These are phyloP conservation scores for Lophium mytilinum DNA, from an alignment of 495 filamentous ascomycete species.

Conservation along the genomic window DNA sequence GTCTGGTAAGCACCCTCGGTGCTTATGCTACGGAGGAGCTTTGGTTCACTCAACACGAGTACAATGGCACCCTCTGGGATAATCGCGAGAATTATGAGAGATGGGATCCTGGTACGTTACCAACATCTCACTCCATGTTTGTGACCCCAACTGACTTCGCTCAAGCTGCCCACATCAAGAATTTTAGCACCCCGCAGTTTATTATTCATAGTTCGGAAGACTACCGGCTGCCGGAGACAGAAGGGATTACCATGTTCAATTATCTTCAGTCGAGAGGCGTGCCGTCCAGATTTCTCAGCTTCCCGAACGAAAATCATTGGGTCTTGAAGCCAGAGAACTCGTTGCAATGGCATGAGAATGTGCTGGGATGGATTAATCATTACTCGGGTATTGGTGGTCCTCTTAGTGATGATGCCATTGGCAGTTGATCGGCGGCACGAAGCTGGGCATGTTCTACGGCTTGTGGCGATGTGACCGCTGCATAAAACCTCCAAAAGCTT, in stretches of 20 bases:
- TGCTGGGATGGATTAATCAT: conserved; percentile 84
- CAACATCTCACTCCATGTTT: too few relatives aligned
- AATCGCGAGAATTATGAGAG: conserved; percentile 63
- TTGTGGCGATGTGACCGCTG: too few relatives aligned
- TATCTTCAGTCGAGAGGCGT: conserved; percentile 67
- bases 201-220: conserved; percentile 89
- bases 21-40: conserved; percentile 77
- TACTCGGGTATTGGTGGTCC: conserved; percentile 44
- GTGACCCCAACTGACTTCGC: too few relatives aligned
- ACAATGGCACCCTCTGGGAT: conserved; percentile 67
- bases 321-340: conserved; percentile 88
- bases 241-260: conserved; percentile 83
- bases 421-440: too few relatives aligned
- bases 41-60: conserved; percentile 81
- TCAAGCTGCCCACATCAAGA: conserved; percentile 33
- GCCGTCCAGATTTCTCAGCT: conserved; percentile 67
- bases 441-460: too few relatives aligned
- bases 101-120: conserved; percentile 68
- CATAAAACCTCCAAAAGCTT: too few relatives aligned
- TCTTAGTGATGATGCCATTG: too few relatives aligned
- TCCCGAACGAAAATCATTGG: conserved; percentile 83
- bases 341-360: conserved; percentile 79
- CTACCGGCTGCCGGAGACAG: conserved; percentile 74
- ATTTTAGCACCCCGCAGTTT: conserved; percentile 81
- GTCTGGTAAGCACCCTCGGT: conserved; percentile 69